Evolutionary conservation across 345 rosid species (phyloP).

Genomic region (Gossypium bickii): DNA sequence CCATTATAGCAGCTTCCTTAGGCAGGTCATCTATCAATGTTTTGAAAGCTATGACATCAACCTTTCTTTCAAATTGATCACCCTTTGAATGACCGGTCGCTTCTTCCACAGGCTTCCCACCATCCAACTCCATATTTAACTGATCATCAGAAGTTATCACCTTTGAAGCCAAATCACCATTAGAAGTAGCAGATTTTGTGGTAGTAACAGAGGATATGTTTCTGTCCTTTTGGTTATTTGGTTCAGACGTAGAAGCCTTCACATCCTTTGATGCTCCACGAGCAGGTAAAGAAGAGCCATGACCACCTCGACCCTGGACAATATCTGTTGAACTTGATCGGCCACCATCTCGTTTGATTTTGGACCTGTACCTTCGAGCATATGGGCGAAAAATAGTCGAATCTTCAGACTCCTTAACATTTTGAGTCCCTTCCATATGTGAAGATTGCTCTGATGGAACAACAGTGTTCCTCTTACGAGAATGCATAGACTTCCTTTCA

Average conservation of each 20-base stretch:
- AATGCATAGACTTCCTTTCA: constrained; percentile 42
- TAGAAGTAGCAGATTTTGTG: constrained; percentile 42
- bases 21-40: constrained; percentile 1
- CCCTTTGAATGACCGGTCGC: constrained; percentile 28
- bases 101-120: constrained; percentile 37
- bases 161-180: constrained; percentile 50
- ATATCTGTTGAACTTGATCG: constrained; percentile 72
- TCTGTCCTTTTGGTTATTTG: constrained; percentile 56
- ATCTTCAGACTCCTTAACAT: constrained; percentile 86
- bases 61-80: constrained; percentile 33
- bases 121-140: constrained; percentile 43
- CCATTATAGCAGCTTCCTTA: constrained; percentile 26
- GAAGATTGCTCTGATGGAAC: constrained; percentile 68
- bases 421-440: constrained; percentile 55
- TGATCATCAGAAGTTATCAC: constrained; percentile 37
- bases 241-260: constrained; percentile 49
- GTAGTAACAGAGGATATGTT: constrained; percentile 40
- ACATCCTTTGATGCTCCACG: constrained; percentile 52
- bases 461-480: constrained; percentile 46
- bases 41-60: constrained; percentile 24
- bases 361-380: constrained; percentile 92
- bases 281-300: constrained; percentile 52
- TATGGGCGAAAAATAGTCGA: constrained; percentile 95
- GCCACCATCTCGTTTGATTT: constrained; percentile 73
- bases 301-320: constrained; percentile 64